These are phyloP conservation scores for Kodamaea neixiangensis DNA, from an alignment of 805 yeast species.

Conservation along the genomic window DNA sequence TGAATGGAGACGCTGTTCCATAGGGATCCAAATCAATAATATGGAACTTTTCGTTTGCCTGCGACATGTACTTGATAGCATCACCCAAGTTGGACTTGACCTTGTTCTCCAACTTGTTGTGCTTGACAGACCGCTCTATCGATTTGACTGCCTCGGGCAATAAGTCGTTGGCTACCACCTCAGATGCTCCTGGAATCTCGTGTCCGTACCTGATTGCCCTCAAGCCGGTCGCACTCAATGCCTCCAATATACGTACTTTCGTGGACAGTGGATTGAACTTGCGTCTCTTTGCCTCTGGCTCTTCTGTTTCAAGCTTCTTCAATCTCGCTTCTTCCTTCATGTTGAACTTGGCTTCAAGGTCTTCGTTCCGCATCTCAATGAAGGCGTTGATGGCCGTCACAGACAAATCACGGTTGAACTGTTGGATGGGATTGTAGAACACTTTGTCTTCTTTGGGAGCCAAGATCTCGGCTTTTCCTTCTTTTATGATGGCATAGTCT, in stretches of 20 bases:
- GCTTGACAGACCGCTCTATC: conserved; percentile 68
- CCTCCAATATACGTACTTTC: conserved; percentile 72
- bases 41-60: conserved; percentile 60
- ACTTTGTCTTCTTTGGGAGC: conserved; percentile 82
- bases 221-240: conserved; percentile 91
- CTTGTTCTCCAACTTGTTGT: conserved; percentile 57
- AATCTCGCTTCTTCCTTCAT: conserved; percentile 19
- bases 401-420: conserved; percentile 90
- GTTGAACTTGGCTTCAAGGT: conserved; percentile 29
- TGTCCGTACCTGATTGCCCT: conserved; percentile 92
- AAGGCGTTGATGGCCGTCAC: conserved; percentile 85
- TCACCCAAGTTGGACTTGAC: conserved; percentile 80
- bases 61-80: conserved; percentile 79
- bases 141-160: conserved; percentile 82
- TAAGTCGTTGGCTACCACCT: conserved; percentile 87
- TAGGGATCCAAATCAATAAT: conserved; percentile 95
- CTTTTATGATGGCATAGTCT: conserved; percentile 46
- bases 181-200: conserved; percentile 76
- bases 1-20: conserved; percentile 95
- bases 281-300: conserved; percentile 15
- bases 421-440: conserved; percentile 95
- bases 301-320: conserved; percentile 6
- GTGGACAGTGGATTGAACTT: conserved; percentile 11
- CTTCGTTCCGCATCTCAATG: conserved; percentile 59
- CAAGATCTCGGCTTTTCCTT: conserved; percentile 83